A percentile compares a stretch with the other conserved stretches of the same genome.
Evolutionary conservation across 2,329 filamentous ascomycete species (phyloP).

Genomic region (Chrysoporthe puriensis): DNA sequence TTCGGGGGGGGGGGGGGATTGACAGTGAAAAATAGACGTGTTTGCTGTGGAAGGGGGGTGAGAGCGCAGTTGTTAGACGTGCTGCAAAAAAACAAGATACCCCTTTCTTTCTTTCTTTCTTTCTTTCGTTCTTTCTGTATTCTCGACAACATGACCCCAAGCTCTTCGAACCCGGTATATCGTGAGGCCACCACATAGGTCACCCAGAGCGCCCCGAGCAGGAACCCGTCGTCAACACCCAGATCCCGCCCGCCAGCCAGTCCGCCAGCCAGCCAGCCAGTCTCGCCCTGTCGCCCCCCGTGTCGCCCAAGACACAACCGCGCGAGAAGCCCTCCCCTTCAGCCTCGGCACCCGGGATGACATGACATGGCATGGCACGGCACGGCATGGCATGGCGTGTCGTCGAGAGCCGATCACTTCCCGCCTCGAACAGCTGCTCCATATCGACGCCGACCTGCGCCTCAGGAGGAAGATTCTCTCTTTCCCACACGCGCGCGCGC

Average conservation of each 20-base stretch:
- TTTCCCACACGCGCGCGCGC: too few species aligned
- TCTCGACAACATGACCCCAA: not conserved
- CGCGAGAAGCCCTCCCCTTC: not conserved
- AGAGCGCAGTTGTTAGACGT: not conserved
- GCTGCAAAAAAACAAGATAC: not conserved
- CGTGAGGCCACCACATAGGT: not conserved
- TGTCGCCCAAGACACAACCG: too few species aligned
- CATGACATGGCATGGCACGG: not conserved
- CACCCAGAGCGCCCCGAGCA: not conserved
- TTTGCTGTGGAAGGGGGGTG: too few species aligned
- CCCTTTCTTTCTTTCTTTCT: not conserved
- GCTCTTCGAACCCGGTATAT: not conserved
- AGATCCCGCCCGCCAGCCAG: too few species aligned
- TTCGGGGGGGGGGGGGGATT: too few species aligned
- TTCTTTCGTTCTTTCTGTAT: not conserved
- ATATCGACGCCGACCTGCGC: not conserved
- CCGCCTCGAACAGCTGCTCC: too few species aligned
- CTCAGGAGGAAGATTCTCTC: not conserved
- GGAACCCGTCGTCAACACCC: not conserved
- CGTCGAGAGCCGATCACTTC: too few species aligned
- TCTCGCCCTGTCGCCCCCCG: too few species aligned
- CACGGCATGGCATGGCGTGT: too few species aligned
- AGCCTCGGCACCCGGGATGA: not conserved
- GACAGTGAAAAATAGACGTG: not conserved
- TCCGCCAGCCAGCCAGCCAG: too few species aligned